These are phyloP conservation scores for Echites panduratus DNA, from an alignment of 257 asterid genomes.

Conservation along the genomic window DNA sequence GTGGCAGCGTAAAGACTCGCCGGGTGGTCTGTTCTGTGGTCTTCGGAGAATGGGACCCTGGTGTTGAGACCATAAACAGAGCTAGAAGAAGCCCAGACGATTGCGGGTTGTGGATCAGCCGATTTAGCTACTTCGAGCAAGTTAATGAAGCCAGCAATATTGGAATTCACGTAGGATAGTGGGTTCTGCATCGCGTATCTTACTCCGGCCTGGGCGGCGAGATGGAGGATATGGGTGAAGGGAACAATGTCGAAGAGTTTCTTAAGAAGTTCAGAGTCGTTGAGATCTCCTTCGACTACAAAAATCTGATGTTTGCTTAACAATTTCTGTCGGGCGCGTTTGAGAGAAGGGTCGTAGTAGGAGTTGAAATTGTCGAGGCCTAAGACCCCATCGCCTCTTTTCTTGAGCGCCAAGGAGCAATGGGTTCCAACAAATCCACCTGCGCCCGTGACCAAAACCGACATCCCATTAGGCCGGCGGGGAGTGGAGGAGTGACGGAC, in stretches of 20 bases:
- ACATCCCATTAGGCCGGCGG: slow-evolving; percentile 68
- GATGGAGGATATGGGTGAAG: slow-evolving; percentile 63
- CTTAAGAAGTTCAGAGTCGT: slow-evolving; percentile 47
- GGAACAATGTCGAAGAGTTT: slow-evolving; percentile 83
- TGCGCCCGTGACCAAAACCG: slow-evolving; percentile 87
- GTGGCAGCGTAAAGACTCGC: slow-evolving; percentile 97
- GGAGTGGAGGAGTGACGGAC: slow-evolving; percentile 87
- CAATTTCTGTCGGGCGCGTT: slow-evolving; percentile 54
- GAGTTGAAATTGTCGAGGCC: slow-evolving; percentile 88
- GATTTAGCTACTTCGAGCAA: slow-evolving; percentile 68
- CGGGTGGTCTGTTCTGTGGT: slow-evolving; percentile 70
- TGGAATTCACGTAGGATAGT: slow-evolving; percentile 58
- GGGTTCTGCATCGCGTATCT: slow-evolving; percentile 99
- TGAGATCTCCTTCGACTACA: slow-evolving; percentile 66
- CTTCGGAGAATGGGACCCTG: slow-evolving; percentile 67
- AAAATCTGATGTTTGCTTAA: slow-evolving; percentile 45
- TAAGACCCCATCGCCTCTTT: slow-evolving; percentile 87
- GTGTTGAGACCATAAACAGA: slow-evolving; percentile 83
- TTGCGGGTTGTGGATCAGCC: slow-evolving; percentile 91
- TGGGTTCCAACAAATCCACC: slow-evolving; percentile 91
- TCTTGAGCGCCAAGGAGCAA: slow-evolving; percentile 66
- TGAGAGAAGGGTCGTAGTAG: slow-evolving; percentile 74
- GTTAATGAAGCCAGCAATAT: slow-evolving; percentile 76
- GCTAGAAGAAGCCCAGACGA: slow-evolving; percentile 91
- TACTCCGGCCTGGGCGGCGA: slow-evolving; percentile 97